Evolutionary conservation across 495 filamentous ascomycete species (phyloP).

Genomic region (Lasiosphaeriaceae sp.): DNA sequence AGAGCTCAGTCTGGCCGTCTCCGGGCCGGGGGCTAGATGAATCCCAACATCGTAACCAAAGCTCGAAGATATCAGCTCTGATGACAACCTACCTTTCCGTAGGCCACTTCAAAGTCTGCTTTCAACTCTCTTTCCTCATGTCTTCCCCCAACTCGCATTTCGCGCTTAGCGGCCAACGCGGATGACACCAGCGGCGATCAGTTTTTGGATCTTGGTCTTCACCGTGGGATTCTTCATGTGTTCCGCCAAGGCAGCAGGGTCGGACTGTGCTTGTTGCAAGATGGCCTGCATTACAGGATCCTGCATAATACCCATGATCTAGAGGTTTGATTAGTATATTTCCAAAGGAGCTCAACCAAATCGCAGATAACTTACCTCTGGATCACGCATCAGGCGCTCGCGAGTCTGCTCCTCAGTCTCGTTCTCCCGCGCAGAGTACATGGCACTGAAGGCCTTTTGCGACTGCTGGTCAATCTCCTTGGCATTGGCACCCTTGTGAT

Average conservation of each 20-base stretch:
- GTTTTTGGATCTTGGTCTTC: slow-evolving; percentile 81
- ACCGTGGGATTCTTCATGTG: slow-evolving; percentile 93
- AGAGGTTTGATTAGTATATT: slow-evolving; percentile 28
- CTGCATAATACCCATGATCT: slow-evolving; percentile 87
- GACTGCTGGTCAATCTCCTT: slow-evolving; percentile 91
- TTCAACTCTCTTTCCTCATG: too few relatives aligned
- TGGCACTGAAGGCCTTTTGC: slow-evolving; percentile 88
- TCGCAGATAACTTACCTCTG: slow-evolving; percentile 67
- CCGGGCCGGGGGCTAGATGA: background rate
- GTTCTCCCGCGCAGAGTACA: slow-evolving; percentile 83
- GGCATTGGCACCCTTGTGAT: slow-evolving; percentile 64
- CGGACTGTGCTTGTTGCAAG: slow-evolving; percentile 89
- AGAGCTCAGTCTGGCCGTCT: background rate
- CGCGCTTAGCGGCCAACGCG: slow-evolving; percentile 58
- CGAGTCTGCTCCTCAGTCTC: slow-evolving; percentile 97
- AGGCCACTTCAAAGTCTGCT: too few relatives aligned
- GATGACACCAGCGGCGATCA: slow-evolving; percentile 90
- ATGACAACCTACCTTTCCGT: too few relatives aligned
- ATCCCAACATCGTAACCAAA: background rate
- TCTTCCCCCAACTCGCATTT: background rate
- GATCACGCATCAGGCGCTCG: slow-evolving; percentile 86
- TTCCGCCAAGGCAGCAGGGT: slow-evolving; percentile 86
- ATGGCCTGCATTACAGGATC: slow-evolving; percentile 98
- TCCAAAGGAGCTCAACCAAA: background rate
- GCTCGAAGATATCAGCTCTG: too few relatives aligned